Evolutionary conservation across 192 early-diverging fungal species (phyloP).

Genomic region (Coemansia sp.): DNA sequence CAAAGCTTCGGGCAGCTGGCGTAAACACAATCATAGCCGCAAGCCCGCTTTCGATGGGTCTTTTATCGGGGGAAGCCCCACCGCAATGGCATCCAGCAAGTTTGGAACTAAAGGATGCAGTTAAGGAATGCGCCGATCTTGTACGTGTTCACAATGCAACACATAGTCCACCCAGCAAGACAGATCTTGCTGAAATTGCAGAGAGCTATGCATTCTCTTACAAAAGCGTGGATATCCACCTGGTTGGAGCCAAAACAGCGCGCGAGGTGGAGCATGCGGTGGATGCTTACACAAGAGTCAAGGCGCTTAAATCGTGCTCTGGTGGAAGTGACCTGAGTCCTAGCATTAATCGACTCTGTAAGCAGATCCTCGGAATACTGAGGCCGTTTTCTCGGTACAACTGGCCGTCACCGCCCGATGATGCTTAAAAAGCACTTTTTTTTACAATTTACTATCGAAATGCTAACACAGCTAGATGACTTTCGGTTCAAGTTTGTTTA

Average conservation of each 20-base stretch:
- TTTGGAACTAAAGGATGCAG: conserved; percentile 50
- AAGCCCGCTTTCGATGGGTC: conserved; percentile 71
- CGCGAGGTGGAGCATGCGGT: conserved; percentile 35
- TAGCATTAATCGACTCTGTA: conserved; percentile 9
- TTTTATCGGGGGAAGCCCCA: conserved; percentile 55
- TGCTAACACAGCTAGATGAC: too few relatives aligned
- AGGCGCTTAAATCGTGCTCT: conserved; percentile 1
- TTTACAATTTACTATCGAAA: too few relatives aligned
- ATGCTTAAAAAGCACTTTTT: conserved; percentile 12
- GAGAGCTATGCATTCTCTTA: conserved; percentile 39
- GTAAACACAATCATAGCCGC: conserved; percentile 65
- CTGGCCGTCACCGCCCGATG: conserved; percentile 43
- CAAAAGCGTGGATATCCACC: conserved; percentile 24
- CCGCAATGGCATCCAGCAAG: conserved; percentile 75
- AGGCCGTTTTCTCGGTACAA: conserved; percentile 41
- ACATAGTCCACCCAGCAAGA: not conserved
- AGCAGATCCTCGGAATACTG: conserved; percentile 21
- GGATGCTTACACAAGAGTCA: conserved; percentile 16
- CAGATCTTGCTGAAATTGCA: conserved; percentile 61
- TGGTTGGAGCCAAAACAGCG: conserved; percentile 38
- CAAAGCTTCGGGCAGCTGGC: conserved; percentile 56
- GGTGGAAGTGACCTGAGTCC: conserved; percentile 20
- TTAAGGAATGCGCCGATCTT: conserved; percentile 47
- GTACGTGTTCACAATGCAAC: conserved; percentile 21
- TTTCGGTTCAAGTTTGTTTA: too few relatives aligned